Percentiles rank a stretch among this genome's conserved stretches.
Conservation (phyloP, 441 rosid species). For the Metrosideros polymorpha region DNA sequence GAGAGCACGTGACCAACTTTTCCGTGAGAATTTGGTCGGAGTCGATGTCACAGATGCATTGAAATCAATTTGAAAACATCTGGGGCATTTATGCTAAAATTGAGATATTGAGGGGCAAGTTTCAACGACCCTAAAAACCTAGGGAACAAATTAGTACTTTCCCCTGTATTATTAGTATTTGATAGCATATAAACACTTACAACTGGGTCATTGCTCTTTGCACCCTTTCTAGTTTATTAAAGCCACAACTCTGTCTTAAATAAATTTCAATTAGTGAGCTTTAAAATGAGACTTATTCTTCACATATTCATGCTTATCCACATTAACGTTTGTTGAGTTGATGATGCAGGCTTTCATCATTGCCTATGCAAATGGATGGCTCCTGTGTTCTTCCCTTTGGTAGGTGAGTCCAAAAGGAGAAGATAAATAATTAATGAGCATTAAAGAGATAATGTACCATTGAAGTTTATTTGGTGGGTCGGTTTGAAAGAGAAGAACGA, state of each 20-base stretch:
- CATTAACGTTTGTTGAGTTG: not conserved
- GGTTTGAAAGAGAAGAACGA: not conserved
- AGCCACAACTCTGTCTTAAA: not conserved
- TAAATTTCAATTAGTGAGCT: not conserved
- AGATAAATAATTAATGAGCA: not conserved
- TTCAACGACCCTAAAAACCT: not conserved
- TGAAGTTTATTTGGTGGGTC: not conserved
- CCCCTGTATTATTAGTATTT: not conserved
- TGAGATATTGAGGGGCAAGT: not conserved
- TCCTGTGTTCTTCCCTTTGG: not conserved
- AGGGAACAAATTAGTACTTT: not conserved
- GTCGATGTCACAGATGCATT: not conserved
- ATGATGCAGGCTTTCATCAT: not conserved
- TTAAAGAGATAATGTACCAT: not conserved
- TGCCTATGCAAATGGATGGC: not conserved
- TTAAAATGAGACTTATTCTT: not conserved
- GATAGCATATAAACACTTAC: not conserved
- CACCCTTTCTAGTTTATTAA: not conserved
- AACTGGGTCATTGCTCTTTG: not conserved
- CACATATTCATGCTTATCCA: not conserved
- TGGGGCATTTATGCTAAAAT: not conserved
- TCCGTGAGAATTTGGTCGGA: not conserved
- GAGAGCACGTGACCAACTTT: not conserved
- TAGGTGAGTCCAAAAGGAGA: not conserved
- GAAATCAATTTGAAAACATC: not conserved